Evolutionary conservation across 495 filamentous ascomycete species (phyloP).

Genomic region (Penicillium chermesinum): DNA sequence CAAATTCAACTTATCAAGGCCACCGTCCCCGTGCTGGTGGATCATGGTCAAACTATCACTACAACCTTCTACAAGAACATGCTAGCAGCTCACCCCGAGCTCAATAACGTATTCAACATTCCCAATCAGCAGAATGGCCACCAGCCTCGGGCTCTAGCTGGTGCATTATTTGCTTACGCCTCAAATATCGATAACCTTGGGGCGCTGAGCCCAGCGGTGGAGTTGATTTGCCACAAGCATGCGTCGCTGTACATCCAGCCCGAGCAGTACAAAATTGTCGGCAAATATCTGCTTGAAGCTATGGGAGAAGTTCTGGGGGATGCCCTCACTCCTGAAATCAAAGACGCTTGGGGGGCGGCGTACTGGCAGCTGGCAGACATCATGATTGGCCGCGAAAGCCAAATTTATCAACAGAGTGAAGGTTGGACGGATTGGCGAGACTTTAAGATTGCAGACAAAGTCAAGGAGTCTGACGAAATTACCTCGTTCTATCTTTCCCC

Average conservation of each 20-base stretch:
- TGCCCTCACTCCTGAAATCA: constrained; percentile 61
- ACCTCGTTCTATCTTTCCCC: constrained; percentile 68
- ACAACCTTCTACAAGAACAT: constrained; percentile 64
- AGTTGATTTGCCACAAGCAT: constrained; percentile 71
- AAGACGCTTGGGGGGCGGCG: constrained; percentile 65
- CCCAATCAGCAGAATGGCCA: constrained; percentile 60
- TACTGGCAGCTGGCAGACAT: constrained; percentile 67
- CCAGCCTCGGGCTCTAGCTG: constrained; percentile 61
- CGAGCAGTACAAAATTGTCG: constrained; percentile 65
- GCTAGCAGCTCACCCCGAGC: constrained; percentile 53
- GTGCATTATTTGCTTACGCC: constrained; percentile 64
- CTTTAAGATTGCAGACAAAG: constrained; percentile 60
- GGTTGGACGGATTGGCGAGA: constrained; percentile 62
- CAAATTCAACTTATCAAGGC: constrained; percentile 41
- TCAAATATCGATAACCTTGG: constrained; percentile 64
- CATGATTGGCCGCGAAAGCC: constrained; percentile 59
- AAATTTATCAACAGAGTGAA: constrained; percentile 52
- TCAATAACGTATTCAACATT: constrained; percentile 63
- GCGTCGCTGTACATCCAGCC: constrained; percentile 64
- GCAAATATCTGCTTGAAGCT: constrained; percentile 59
- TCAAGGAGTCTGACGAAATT: constrained; percentile 58
- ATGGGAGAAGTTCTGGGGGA: constrained; percentile 63
- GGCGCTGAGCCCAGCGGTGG: constrained; percentile 56
- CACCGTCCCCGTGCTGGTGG: constrained; percentile 50
- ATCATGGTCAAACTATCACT: constrained; percentile 63